Evolutionary conservation across 768 basidiomycete species (phyloP).

Genomic region (Candolleomyces eurysporus): DNA sequence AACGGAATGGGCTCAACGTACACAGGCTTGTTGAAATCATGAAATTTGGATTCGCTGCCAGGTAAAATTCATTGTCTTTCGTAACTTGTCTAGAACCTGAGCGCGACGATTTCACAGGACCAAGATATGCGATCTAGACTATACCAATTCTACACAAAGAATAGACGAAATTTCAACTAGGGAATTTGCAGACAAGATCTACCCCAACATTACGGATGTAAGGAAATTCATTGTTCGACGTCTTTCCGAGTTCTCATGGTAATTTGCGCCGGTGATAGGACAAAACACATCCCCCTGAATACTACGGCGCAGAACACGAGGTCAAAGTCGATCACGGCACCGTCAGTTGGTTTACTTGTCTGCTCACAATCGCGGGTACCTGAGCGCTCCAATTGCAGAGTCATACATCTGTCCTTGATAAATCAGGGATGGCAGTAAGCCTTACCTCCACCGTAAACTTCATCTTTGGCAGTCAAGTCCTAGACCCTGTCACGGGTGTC

Average conservation of each 20-base stretch:
- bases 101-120: slow-evolving; percentile 47
- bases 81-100: neutral
- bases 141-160: slow-evolving; percentile 49
- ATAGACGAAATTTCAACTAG: slow-evolving; percentile 71
- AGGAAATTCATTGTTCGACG: neutral
- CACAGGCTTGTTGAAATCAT: slow-evolving; percentile 84
- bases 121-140: slow-evolving; percentile 76
- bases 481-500: slow-evolving; percentile 85
- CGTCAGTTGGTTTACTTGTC: slow-evolving; percentile 35
- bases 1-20: slow-evolving; percentile 58
- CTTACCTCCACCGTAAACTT: slow-evolving; percentile 89
- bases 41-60: slow-evolving; percentile 65
- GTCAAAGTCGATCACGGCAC: slow-evolving; percentile 85
- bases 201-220: slow-evolving; percentile 81
- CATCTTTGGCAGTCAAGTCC: slow-evolving; percentile 84
- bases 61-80: slow-evolving; percentile 25
- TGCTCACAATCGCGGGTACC: neutral
- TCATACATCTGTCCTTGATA: slow-evolving; percentile 82
- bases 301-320: slow-evolving; percentile 85
- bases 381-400: slow-evolving; percentile 48
- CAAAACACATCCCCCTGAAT: slow-evolving; percentile 72
- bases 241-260: neutral
- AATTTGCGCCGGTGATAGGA: slow-evolving; percentile 45
- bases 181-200: slow-evolving; percentile 58
- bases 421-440: slow-evolving; percentile 81